These are phyloP conservation scores for Tetrahymena elliotti DNA, from an alignment of 73 alveolate genomes.

Conservation along the genomic window DNA sequence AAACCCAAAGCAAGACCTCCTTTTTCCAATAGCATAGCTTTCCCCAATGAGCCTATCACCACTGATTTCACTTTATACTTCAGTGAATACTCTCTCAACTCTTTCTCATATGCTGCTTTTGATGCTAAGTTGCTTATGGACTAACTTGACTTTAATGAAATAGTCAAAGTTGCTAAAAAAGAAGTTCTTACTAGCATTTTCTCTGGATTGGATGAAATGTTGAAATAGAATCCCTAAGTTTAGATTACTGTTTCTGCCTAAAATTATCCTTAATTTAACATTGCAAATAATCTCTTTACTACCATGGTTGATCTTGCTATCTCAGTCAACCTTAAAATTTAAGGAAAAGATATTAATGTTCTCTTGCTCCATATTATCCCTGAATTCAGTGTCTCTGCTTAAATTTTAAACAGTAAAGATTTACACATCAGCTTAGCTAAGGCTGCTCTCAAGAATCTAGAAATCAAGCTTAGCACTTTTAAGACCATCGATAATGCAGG, in stretches of 20 bases:
- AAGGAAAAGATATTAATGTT: neutral
- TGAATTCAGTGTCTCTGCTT: neutral
- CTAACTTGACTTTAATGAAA: neutral
- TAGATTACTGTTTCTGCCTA: neutral
- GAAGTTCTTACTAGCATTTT: neutral
- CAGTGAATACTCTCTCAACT: neutral
- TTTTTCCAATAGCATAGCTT: neutral
- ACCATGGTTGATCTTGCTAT: neutral
- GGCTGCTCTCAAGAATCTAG: neutral
- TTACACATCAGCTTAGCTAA: neutral
- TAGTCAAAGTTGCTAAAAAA: neutral
- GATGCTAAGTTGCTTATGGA: neutral
- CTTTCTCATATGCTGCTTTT: neutral
- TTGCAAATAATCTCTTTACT: neutral
- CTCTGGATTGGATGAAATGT: neutral
- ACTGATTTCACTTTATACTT: neutral
- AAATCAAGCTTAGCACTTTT: neutral
- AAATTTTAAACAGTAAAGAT: neutral
- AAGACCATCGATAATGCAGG: neutral
- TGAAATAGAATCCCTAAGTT: neutral
- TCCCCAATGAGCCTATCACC: neutral
- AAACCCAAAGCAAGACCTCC: neutral
- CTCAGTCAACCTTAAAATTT: neutral
- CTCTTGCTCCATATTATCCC: neutral
- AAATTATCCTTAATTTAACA: neutral